Conservation (phyloP, 2,329 filamentous ascomycete species). For the Sarocladium kiliense region DNA sequence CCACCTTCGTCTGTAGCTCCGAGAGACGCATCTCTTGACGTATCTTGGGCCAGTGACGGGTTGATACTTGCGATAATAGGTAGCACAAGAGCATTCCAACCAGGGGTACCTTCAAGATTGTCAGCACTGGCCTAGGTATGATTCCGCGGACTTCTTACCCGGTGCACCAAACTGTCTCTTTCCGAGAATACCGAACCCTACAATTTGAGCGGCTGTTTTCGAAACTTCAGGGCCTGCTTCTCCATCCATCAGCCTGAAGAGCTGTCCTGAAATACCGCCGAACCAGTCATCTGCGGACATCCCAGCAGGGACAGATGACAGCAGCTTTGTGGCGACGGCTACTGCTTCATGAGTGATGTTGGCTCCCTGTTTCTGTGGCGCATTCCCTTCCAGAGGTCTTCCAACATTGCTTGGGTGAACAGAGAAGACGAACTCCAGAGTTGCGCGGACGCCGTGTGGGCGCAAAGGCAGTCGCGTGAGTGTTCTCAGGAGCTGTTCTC, state of each 20-base stretch:
- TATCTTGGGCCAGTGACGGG: slow-evolving; percentile 25
- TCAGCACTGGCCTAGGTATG: not conserved
- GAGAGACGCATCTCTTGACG: slow-evolving; percentile 10
- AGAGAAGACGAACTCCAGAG: slow-evolving; percentile 66
- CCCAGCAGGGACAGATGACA: slow-evolving; percentile 53
- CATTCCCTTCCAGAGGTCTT: slow-evolving; percentile 32
- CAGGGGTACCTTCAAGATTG: slow-evolving; percentile 39
- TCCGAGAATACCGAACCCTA: slow-evolving; percentile 58
- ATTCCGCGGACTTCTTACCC: too few species aligned
- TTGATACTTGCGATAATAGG: slow-evolving; percentile 51
- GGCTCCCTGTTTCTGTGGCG: slow-evolving; percentile 51
- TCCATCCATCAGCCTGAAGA: slow-evolving; percentile 58
- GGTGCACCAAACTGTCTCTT: slow-evolving; percentile 59
- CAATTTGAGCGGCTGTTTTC: slow-evolving; percentile 30
- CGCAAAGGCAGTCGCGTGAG: slow-evolving; percentile 59
- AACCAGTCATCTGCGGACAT: slow-evolving; percentile 57
- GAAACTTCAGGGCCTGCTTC: slow-evolving; percentile 27
- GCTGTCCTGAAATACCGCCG: slow-evolving; percentile 52
- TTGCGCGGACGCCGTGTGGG: slow-evolving; percentile 58
- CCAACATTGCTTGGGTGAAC: slow-evolving; percentile 54
- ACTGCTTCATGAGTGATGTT: slow-evolving; percentile 65
- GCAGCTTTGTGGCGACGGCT: slow-evolving; percentile 54
- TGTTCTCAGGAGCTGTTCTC: slow-evolving; percentile 47
- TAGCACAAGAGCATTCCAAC: slow-evolving; percentile 58
- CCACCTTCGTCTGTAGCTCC: slow-evolving; percentile 25